These are phyloP conservation scores for Medicago arabica DNA, from an alignment of 306 rosid genomes.

Conservation along the genomic window DNA sequence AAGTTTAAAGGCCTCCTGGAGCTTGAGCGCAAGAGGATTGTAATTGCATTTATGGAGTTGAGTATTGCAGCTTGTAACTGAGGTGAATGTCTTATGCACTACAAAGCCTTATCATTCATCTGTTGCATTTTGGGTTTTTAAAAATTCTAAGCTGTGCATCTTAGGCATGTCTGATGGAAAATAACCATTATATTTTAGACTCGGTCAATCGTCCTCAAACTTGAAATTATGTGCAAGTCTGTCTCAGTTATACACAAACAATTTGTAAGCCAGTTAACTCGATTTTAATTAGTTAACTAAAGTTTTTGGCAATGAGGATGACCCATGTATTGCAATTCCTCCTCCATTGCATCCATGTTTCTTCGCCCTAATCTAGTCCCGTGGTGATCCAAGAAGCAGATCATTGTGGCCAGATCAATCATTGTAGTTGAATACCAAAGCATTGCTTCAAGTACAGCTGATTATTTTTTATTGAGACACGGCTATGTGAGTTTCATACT, in stretches of 20 bases:
- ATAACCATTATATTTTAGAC: too few species aligned
- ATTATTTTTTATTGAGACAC: background rate
- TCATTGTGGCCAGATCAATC: background rate
- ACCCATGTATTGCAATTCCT: background rate
- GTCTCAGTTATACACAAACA: background rate
- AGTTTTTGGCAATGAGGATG: background rate
- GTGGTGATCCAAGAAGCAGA: background rate
- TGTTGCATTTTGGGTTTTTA: too few species aligned
- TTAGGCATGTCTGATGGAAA: too few species aligned
- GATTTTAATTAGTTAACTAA: background rate
- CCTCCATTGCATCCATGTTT: background rate
- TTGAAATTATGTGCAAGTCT: background rate
- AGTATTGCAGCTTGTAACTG: too few species aligned
- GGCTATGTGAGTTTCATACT: background rate
- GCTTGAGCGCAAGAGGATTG: background rate
- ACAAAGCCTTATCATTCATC: too few species aligned
- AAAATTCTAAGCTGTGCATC: too few species aligned
- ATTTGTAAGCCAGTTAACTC: background rate
- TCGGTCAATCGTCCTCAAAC: background rate
- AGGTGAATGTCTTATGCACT: too few species aligned
- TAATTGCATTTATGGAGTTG: too few species aligned
- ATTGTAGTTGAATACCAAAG: background rate
- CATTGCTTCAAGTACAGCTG: background rate
- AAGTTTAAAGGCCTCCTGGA: constrained; percentile 27
- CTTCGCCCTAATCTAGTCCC: background rate